Conservation (phyloP, 768 basidiomycete species). For the Russula foetens region DNA sequence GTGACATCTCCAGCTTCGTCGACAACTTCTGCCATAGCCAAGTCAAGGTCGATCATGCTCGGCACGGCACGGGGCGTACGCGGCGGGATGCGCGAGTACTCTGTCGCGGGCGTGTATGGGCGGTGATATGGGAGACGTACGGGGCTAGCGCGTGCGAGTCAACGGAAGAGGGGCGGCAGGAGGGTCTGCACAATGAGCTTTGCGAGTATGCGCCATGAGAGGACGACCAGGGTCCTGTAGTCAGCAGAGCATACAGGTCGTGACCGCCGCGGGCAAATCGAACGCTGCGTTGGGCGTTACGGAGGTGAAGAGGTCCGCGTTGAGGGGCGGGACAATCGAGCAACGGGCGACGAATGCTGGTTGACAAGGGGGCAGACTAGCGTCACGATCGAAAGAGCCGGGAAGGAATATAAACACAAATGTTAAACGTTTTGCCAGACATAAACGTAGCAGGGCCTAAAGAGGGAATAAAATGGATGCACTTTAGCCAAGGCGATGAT, state of each 20-base stretch:
- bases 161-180: conserved; percentile 80
- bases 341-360: conserved; percentile 88
- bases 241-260: conserved; percentile 32
- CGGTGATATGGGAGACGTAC: conserved; percentile 73
- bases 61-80: conserved; percentile 69
- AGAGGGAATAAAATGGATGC: no score
- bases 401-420: not conserved
- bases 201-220: conserved; percentile 81
- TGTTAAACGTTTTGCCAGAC: conserved; percentile 1
- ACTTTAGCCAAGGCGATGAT: no score
- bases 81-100: conserved; percentile 63
- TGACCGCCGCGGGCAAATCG: conserved; percentile 29
- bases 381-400: conserved; percentile 53
- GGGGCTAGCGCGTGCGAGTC: conserved; percentile 43
- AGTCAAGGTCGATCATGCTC: conserved; percentile 68
- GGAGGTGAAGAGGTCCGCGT: conserved; percentile 24
- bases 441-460: no score
- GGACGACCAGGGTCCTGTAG: conserved; percentile 65
- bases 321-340: conserved; percentile 76
- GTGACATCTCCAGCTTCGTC: conserved; percentile 21
- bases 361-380: conserved; percentile 71
- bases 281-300: conserved; percentile 54
- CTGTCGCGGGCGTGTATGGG: conserved; percentile 88
- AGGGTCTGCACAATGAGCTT: conserved; percentile 67
- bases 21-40: conserved; percentile 25